Base-by-base conservation (phyloP, 2,329 filamentous ascomycete species). In the Aplosporella prunicola region DNA sequence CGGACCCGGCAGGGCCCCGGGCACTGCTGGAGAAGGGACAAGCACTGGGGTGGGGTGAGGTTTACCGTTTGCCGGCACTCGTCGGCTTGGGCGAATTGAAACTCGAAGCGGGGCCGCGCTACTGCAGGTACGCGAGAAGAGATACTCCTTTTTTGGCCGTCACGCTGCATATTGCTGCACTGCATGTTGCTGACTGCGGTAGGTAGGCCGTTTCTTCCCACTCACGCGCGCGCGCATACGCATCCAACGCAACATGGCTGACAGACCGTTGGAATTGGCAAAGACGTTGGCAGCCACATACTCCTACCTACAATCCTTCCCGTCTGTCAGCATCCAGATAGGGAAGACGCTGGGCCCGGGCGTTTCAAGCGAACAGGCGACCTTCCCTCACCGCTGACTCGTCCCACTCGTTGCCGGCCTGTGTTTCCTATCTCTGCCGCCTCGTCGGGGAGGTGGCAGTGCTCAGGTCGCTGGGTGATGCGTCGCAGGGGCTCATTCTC, bases 391-490 rank as follows among this genome's bases (percentile, higher is more conserved):
- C n/a, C 20, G 20, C n/a, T 24, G 16, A 15, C 23, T 9, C 23
- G 14, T 17, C 18, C 9, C 26, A 14, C 18, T 14, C 17, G 33
- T 7, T 22, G 33, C 24, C 11, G 13, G 16, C 10, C 16, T 31
- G 15, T 29, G 11, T 13, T 15, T n/a, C 8, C 5, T n/a, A 18
- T 11, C 32, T 27, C 23, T 22, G 25, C 17, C 24, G 17, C 24
- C 34, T 25, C 25, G 25, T 16, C 29, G 30, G 25, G 23, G 24
- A 24, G 30, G 37, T 39, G 37, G 37, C 37, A 39, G 30, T 39
- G 37, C 29, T 23, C 18, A n/a, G n/a, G n/a, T 39, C 31, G 30
- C 37, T 26, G 37, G 36, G 31, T 34, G 37, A 39, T 39, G 17
- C 37, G 37, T 33, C 20, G 22, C 37, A 39, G 30, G 30, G 34